phyloP scores from a whole-genome alignment of 2,329 filamentous ascomycete species.

The Berkeleyomyces basicola region DNA sequence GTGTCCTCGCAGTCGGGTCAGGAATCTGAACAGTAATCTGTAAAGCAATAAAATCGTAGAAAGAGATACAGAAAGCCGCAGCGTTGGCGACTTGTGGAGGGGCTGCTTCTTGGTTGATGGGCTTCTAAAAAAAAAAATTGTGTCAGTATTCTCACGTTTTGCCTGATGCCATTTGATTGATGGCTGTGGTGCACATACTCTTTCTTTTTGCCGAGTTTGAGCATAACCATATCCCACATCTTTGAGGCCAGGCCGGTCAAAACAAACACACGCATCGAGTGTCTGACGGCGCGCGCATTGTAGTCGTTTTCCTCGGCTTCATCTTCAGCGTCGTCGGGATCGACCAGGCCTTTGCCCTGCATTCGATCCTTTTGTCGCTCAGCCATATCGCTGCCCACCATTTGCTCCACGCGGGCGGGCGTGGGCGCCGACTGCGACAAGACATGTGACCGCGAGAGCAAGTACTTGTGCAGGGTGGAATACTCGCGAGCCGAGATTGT shows the following conservation, averaged over 20 bases:
- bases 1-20: constrained; percentile 59
- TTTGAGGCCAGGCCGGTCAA: constrained; percentile 47
- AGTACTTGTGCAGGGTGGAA: constrained; percentile 64
- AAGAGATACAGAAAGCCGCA: constrained; percentile 66
- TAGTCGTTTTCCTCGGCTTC: constrained; percentile 39
- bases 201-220: constrained; percentile 28
- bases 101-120: constrained; percentile 30
- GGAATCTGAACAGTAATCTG: constrained; percentile 77
- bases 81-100: constrained; percentile 47
- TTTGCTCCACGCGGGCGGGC: constrained; percentile 35
- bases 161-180: neutral
- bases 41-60: constrained; percentile 79
- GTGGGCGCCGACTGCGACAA: constrained; percentile 38
- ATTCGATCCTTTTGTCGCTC: constrained; percentile 1
- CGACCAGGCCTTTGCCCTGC: constrained; percentile 15
- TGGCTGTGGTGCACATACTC: constrained; percentile 25
- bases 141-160: constrained; percentile 1
- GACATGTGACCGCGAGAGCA: constrained; percentile 53
- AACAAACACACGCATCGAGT: constrained; percentile 21
- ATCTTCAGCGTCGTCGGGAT: constrained; percentile 18
- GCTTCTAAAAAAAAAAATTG: constrained; percentile 15
- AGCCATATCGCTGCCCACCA: constrained; percentile 12
- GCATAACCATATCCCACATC: constrained; percentile 37
- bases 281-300: constrained; percentile 52
- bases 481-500: constrained; percentile 78